Percentiles rank a stretch among this genome's conserved stretches.
phyloP scores from a whole-genome alignment of 2,329 filamentous ascomycete genomes.

The Fusarium poae region DNA sequence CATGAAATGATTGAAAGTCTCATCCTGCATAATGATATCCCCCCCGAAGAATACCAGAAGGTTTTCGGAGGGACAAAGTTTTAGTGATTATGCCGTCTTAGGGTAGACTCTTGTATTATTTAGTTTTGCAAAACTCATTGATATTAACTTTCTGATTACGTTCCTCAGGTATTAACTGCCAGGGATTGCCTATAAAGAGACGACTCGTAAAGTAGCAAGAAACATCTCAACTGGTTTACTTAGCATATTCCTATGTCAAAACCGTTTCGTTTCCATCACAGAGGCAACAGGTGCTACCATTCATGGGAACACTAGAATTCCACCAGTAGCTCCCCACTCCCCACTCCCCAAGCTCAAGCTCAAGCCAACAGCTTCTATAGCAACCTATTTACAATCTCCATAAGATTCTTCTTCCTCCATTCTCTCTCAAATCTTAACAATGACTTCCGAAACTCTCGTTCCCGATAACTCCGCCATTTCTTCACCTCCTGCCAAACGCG shows the following conservation, averaged over 20 bases:
- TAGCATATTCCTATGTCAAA: background rate
- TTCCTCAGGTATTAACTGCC: background rate
- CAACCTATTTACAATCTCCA: constrained; percentile 6
- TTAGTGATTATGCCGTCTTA: background rate
- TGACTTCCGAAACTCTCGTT: constrained; percentile 48
- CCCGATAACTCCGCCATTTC: constrained; percentile 65
- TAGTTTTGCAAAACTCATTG: background rate
- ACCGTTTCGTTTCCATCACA: background rate
- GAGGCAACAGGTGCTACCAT: background rate
- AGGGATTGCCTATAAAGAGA: background rate
- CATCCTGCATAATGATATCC: no score
- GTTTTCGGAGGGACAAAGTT: no score
- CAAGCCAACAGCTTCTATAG: constrained; percentile 3
- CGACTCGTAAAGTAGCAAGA: background rate
- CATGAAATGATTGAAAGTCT: no score
- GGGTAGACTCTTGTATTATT: background rate
- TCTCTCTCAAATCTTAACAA: constrained; percentile 32
- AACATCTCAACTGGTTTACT: background rate
- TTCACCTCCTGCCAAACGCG: constrained; percentile 84
- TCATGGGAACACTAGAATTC: background rate
- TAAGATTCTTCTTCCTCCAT: constrained; percentile 32
- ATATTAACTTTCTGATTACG: background rate
- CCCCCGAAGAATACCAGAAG: no score
- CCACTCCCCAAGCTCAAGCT: background rate
- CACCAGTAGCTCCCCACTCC: no score